Conservation (phyloP, 495 filamentous ascomycete species). For the Neurospora discreta region DNA sequence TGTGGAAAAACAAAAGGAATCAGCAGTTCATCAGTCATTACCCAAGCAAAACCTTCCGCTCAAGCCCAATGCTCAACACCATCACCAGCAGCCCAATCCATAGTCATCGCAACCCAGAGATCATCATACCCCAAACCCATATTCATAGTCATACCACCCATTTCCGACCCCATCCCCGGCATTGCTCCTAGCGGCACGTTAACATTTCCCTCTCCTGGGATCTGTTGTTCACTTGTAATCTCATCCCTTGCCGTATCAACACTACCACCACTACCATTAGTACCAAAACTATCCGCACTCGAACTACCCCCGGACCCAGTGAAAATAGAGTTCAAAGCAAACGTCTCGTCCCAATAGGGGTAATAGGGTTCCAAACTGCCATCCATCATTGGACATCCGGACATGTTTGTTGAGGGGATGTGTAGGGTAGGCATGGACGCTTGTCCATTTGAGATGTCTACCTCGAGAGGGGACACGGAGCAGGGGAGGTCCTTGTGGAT, state of each 20-base stretch:
- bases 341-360: slow-evolving; percentile 30
- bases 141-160: background rate
- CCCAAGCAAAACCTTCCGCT: background rate
- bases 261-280: background rate
- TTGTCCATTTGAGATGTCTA: background rate
- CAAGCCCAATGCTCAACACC: background rate
- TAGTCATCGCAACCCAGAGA: slow-evolving; percentile 15
- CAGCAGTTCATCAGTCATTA: background rate
- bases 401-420: slow-evolving; percentile 2
- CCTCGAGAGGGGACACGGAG: background rate
- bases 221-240: background rate
- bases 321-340: background rate
- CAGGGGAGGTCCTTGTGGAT: background rate
- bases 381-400: slow-evolving; percentile 35
- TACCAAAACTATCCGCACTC: background rate
- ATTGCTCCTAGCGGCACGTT: slow-evolving; percentile 21
- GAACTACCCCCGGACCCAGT: background rate
- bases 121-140: slow-evolving; percentile 2
- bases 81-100: slow-evolving; percentile 6
- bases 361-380: slow-evolving; percentile 31
- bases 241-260: background rate
- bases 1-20: background rate
- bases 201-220: background rate
- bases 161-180: slow-evolving; percentile 25
- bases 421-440: background rate